Conservation (phyloP, 2,329 filamentous ascomycete species). For the Monilinia laxa region DNA sequence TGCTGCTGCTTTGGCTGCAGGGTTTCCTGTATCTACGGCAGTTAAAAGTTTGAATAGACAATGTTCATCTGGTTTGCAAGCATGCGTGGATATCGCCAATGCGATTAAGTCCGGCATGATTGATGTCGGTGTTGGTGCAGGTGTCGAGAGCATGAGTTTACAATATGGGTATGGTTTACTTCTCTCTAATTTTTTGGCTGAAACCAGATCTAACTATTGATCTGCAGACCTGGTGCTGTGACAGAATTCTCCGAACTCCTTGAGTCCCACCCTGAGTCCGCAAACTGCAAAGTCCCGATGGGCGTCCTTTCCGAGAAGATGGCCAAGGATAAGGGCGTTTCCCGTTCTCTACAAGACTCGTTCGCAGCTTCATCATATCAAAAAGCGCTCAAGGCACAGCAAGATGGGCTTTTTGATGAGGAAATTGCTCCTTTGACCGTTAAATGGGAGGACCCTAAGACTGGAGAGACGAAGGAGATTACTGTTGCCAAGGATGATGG, state of each 20-base stretch:
- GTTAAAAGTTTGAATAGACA: slow-evolving; percentile 89
- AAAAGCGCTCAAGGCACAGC: slow-evolving; percentile 83
- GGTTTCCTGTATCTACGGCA: slow-evolving; percentile 82
- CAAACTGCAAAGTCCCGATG: slow-evolving; percentile 98
- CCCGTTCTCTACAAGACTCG: slow-evolving; percentile 75
- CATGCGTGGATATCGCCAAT: slow-evolving; percentile 91
- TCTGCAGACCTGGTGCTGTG: slow-evolving; percentile 70
- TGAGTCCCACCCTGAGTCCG: slow-evolving; percentile 75
- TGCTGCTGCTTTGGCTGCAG: slow-evolving; percentile 84
- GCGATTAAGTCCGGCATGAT: slow-evolving; percentile 91
- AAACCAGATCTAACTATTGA: slow-evolving; percentile 17
- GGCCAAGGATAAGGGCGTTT: slow-evolving; percentile 79
- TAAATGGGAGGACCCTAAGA: slow-evolving; percentile 87
- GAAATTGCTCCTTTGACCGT: slow-evolving; percentile 88
- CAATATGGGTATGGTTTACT: slow-evolving; percentile 73
- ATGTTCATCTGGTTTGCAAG: slow-evolving; percentile 90
- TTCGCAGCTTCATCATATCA: slow-evolving; percentile 93
- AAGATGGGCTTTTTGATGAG: slow-evolving; percentile 84
- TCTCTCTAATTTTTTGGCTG: not conserved
- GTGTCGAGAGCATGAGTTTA: slow-evolving; percentile 92
- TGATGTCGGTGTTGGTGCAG: slow-evolving; percentile 88
- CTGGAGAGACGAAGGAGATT: slow-evolving; percentile 78
- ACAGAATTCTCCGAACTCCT: slow-evolving; percentile 90
- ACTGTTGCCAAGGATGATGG: slow-evolving; percentile 86
- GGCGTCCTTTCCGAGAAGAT: slow-evolving; percentile 90